Evolutionary conservation across 495 filamentous ascomycete species (phyloP).

Genomic region (Eremomyces bilateralis): DNA sequence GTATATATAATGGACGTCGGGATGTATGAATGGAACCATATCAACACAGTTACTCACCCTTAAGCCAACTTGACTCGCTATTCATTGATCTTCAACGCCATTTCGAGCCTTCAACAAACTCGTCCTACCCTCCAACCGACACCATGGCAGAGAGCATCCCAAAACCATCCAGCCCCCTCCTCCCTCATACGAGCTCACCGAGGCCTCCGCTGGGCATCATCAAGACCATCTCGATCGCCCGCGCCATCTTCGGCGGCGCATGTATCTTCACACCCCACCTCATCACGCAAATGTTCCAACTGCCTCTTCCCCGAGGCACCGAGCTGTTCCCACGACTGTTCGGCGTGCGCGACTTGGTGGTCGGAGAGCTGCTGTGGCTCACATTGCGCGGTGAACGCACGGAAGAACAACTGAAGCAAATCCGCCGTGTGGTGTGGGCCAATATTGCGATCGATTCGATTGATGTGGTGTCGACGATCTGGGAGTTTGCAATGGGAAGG

Average conservation of each 20-base stretch:
- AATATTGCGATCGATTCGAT: slow-evolving; percentile 4
- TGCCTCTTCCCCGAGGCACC: slow-evolving; percentile 1
- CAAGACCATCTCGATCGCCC: slow-evolving; percentile 6
- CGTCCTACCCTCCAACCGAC: slow-evolving; percentile 1
- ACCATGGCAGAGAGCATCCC: not conserved
- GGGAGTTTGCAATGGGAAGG: no score
- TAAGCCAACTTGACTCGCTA: not conserved
- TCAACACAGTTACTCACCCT: not conserved
- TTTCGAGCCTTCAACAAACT: not conserved
- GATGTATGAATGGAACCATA: no score
- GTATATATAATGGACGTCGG: no score
- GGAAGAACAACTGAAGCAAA: slow-evolving; percentile 5
- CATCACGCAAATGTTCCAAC: no score
- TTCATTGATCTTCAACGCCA: not conserved
- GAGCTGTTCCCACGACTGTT: slow-evolving; percentile 6
- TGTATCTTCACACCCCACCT: slow-evolving; percentile 5
- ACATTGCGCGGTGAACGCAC: slow-evolving; percentile 3
- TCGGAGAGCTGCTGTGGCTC: slow-evolving; percentile 9
- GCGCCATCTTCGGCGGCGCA: slow-evolving; percentile 6
- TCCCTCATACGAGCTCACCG: slow-evolving; percentile 1
- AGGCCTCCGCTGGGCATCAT: slow-evolving; percentile 3
- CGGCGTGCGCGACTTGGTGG: slow-evolving; percentile 7
- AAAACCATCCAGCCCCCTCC: slow-evolving; percentile 2
- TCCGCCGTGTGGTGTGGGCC: slow-evolving; percentile 8
- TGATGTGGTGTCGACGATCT: slow-evolving; percentile 4